phyloP scores from a whole-genome alignment of 352 stramenopile species.

The Globisporangium middletonii region DNA sequence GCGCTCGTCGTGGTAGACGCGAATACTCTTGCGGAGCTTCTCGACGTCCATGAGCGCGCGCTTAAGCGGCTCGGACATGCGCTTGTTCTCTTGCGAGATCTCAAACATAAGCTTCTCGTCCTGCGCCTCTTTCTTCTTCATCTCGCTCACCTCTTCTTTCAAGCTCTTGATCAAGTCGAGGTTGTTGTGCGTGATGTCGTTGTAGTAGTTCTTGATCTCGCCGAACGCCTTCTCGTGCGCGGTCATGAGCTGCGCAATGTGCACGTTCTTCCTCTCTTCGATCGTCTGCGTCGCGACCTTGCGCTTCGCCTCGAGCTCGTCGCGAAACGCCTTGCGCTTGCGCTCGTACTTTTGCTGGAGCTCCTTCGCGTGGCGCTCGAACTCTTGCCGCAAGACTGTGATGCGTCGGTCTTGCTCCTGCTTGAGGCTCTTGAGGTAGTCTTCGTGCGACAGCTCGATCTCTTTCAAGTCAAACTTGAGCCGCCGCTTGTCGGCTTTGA shows the following conservation, averaged over 20 bases:
- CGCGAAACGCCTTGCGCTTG: slow-evolving; percentile 74
- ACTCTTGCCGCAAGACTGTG: slow-evolving; percentile 88
- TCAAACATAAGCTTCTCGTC: slow-evolving; percentile 94
- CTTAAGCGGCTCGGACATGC: slow-evolving; percentile 93
- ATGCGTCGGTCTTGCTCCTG: slow-evolving; percentile 91
- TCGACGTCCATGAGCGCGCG: slow-evolving; percentile 80
- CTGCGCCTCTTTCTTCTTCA: slow-evolving; percentile 93
- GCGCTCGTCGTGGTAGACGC: slow-evolving; percentile 66
- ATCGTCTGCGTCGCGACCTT: slow-evolving; percentile 87
- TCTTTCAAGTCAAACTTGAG: slow-evolving; percentile 91
- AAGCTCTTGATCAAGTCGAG: slow-evolving; percentile 94
- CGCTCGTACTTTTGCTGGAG: slow-evolving; percentile 87
- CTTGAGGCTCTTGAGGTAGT: slow-evolving; percentile 91
- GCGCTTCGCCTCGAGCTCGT: slow-evolving; percentile 73
- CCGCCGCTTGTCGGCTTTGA: slow-evolving; percentile 86
- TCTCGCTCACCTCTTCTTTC: slow-evolving; percentile 93
- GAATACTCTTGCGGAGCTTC: slow-evolving; percentile 55
- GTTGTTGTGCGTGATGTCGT: slow-evolving; percentile 97
- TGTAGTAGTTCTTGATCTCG: slow-evolving; percentile 98
- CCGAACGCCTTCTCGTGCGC: slow-evolving; percentile 91
- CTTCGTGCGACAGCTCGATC: slow-evolving; percentile 88
- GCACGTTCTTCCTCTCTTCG: slow-evolving; percentile 90
- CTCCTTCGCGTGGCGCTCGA: slow-evolving; percentile 88
- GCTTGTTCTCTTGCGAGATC: slow-evolving; percentile 93
- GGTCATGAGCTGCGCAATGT: slow-evolving; percentile 91